Evolutionary conservation across 192 early-diverging fungal genomes (phyloP).

Genomic region (Piromyces finnis): DNA sequence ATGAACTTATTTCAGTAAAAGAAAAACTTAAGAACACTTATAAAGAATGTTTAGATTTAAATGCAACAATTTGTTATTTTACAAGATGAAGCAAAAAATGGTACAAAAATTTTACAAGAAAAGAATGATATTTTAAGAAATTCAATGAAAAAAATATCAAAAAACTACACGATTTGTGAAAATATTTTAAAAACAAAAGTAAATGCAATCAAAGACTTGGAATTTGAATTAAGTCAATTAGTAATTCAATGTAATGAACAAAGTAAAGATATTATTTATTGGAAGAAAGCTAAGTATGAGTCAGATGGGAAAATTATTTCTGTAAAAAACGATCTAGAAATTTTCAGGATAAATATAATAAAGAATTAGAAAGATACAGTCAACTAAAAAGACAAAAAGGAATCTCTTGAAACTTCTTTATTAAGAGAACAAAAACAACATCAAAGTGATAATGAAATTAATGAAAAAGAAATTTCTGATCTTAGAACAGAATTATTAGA

Average conservation of each 20-base stretch:
- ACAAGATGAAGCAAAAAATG: neutral
- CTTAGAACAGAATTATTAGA: neutral
- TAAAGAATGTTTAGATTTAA: neutral
- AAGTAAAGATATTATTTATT: neutral
- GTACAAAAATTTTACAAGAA: neutral
- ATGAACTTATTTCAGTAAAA: neutral
- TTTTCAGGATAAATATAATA: neutral
- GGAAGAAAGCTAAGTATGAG: neutral
- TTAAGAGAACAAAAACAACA: neutral
- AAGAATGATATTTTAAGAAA: neutral
- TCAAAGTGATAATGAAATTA: neutral
- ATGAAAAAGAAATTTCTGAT: neutral
- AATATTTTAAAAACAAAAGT: neutral
- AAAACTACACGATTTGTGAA: neutral
- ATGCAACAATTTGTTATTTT: neutral
- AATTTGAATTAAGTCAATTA: neutral
- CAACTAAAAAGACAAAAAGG: neutral
- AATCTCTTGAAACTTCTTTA: neutral
- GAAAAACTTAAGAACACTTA: neutral
- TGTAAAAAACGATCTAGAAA: neutral
- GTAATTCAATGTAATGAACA: neutral
- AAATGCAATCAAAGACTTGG: neutral
- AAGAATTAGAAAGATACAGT: neutral
- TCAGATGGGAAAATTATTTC: neutral
- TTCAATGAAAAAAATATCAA: neutral